Evolutionary conservation across 169 alveolate species (phyloP), one percentile per base, ranked within the genome.

Genomic region (Theileria orientalis): DNA sequence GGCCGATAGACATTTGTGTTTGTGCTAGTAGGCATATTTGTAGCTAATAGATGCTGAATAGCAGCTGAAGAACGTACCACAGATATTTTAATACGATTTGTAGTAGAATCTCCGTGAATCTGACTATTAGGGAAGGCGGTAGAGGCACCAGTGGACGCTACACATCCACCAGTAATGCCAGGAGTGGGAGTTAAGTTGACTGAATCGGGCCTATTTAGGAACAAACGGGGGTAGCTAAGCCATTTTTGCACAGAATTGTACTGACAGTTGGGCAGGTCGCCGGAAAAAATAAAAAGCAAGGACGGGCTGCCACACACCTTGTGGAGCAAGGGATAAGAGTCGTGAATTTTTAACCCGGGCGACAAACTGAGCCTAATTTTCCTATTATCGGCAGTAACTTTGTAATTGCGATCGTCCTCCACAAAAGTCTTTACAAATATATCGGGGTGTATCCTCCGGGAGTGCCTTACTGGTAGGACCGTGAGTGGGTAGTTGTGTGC

Each of bases 401-500:
- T 41, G 52, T 69, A 78, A 59, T 78, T 74, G 40, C 59, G 35
- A 23, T 69, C 79, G 61, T 78, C 74, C 52, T 41, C 41, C 5
- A 66, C 47, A 19, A 9, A 78, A n/a, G 83, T 51, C 8, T 69
- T 66, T 13, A 70, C 86, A 23, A 52, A n/a, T 1, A 78, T 57
- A 66, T 78, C 86, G n/a, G 76, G 42, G 25, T 66, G 46, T 2
- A 78, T 73, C 54, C 74, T 69, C 64, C 42, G 46, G 35, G 86
- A 69, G 21, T 30, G 42, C 61, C 57, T 59, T 7, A 72, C 3
- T 16, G 86, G 86, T 47, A 78, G 52, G 0, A 61, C 33, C 21
- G 32, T 51, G 46, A 78, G 46, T 16, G 86, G 86, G 40, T 78
- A 78, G 69, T 78, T 57, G 35, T 78, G 86, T 0, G 86, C 86